Percentiles rank a stretch among this genome's conserved stretches.
These are phyloP conservation scores for Beauveria caledonica DNA, from an alignment of 2,329 filamentous ascomycete species.

Conservation along the genomic window DNA sequence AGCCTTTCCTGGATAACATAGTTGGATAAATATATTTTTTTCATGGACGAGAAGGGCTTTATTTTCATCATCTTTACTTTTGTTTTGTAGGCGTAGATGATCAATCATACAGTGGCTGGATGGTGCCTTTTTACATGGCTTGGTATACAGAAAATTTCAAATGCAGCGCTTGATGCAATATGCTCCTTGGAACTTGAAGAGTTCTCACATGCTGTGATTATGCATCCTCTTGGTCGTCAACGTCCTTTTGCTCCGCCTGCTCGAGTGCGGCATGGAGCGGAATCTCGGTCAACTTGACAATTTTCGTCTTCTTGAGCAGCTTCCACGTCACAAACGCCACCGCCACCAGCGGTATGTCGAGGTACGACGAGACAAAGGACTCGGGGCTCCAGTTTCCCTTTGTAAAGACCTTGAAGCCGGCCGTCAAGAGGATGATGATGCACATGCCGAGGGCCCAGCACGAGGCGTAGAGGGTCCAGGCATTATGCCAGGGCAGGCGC, in stretches of 20 bases:
- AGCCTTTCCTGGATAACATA: not conserved
- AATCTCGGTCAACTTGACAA: slow-evolving; percentile 42
- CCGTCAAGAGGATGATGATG: slow-evolving; percentile 59
- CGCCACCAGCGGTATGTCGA: slow-evolving; percentile 53
- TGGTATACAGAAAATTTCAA: not conserved
- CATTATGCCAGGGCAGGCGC: slow-evolving; percentile 54
- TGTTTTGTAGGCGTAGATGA: not conserved
- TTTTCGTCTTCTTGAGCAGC: slow-evolving; percentile 51
- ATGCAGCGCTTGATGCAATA: not conserved
- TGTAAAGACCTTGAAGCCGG: slow-evolving; percentile 58
- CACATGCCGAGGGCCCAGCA: slow-evolving; percentile 51
- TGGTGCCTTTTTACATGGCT: not conserved
- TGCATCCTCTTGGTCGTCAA: not conserved
- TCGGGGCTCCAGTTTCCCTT: slow-evolving; percentile 49
- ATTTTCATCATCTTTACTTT: not conserved
- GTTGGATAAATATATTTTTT: not conserved
- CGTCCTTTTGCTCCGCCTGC: slow-evolving; percentile 29
- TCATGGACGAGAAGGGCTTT: not conserved
- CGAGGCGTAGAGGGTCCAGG: slow-evolving; percentile 54
- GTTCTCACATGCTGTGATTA: not conserved
- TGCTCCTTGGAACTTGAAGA: not conserved
- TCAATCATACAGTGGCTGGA: not conserved
- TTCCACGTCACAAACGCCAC: slow-evolving; percentile 56
- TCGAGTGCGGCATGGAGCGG: slow-evolving; percentile 44
- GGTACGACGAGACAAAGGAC: slow-evolving; percentile 52